Evolutionary conservation across 371 early-diverging fungal genomes (phyloP).

Genomic region (Apophysomyces ossiformis): DNA sequence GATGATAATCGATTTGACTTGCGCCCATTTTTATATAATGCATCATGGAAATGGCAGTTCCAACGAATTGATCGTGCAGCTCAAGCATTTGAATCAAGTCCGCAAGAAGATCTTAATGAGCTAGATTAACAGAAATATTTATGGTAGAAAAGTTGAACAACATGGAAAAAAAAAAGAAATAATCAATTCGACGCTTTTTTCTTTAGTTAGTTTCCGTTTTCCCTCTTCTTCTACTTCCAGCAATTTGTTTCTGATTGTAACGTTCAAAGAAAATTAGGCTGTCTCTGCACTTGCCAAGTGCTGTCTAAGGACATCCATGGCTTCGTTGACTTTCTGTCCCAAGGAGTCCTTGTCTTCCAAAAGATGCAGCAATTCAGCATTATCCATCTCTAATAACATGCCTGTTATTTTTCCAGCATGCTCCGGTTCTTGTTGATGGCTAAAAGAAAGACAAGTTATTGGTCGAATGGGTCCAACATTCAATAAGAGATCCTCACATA

Average conservation of each 20-base stretch:
- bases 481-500: constrained; percentile 38
- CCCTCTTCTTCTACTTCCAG: too few species aligned
- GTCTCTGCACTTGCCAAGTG: constrained; percentile 19
- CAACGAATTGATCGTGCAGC: constrained; percentile 78
- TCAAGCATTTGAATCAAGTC: constrained; percentile 29
- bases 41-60: constrained; percentile 93
- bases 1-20: constrained; percentile 98
- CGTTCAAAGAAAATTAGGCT: background rate
- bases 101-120: constrained; percentile 5
- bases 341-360: constrained; percentile 80
- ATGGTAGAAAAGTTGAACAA: too few species aligned
- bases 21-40: constrained; percentile 93
- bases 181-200: too few species aligned
- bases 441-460: constrained; percentile 16
- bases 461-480: background rate
- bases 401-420: constrained; percentile 98
- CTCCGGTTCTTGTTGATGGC: constrained; percentile 63
- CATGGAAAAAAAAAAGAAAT: too few species aligned
- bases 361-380: constrained; percentile 88
- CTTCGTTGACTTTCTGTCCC: constrained; percentile 82
- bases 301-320: constrained; percentile 86
- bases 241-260: too few species aligned
- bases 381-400: constrained; percentile 98
- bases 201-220: too few species aligned
- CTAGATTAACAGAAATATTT: background rate